Evolutionary conservation across 2,329 filamentous ascomycete species (phyloP).

Genomic region (Helminthosporium solani): DNA sequence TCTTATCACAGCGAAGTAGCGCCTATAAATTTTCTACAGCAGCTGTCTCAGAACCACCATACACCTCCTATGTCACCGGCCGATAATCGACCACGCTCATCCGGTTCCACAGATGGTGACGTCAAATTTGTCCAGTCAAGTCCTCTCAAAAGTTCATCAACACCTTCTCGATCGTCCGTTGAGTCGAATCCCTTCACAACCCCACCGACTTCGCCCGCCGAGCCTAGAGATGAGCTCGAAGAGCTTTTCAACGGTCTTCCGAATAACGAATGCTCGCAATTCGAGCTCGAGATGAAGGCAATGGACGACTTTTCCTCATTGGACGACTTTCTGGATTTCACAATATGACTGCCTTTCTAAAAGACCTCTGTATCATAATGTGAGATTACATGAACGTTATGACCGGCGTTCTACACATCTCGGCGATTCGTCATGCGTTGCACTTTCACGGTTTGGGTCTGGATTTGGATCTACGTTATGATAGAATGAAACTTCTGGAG

Average conservation of each 20-base stretch:
- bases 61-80: slow-evolving; percentile 43
- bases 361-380: slow-evolving; percentile 33
- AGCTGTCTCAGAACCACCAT: slow-evolving; percentile 37
- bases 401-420: slow-evolving; percentile 23
- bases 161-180: slow-evolving; percentile 36
- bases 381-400: slow-evolving; percentile 27
- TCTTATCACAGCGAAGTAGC: slow-evolving; percentile 32
- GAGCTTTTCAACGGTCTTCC: slow-evolving; percentile 36
- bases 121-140: slow-evolving; percentile 23
- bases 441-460: neutral
- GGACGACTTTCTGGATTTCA: slow-evolving; percentile 41
- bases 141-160: slow-evolving; percentile 30
- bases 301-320: slow-evolving; percentile 37
- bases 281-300: slow-evolving; percentile 43
- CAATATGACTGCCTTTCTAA: slow-evolving; percentile 8
- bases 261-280: slow-evolving; percentile 37
- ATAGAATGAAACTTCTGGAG: slow-evolving; percentile 21
- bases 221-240: slow-evolving; percentile 36
- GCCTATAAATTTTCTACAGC: slow-evolving; percentile 38
- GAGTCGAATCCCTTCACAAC: slow-evolving; percentile 42
- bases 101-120: slow-evolving; percentile 20
- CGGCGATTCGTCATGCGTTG: neutral
- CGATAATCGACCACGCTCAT: slow-evolving; percentile 29
- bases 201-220: slow-evolving; percentile 39
- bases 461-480: slow-evolving; percentile 7